phyloP scores from a whole-genome alignment of 1,284 basidiomycete species.

The Ceratobasidium sp. region DNA sequence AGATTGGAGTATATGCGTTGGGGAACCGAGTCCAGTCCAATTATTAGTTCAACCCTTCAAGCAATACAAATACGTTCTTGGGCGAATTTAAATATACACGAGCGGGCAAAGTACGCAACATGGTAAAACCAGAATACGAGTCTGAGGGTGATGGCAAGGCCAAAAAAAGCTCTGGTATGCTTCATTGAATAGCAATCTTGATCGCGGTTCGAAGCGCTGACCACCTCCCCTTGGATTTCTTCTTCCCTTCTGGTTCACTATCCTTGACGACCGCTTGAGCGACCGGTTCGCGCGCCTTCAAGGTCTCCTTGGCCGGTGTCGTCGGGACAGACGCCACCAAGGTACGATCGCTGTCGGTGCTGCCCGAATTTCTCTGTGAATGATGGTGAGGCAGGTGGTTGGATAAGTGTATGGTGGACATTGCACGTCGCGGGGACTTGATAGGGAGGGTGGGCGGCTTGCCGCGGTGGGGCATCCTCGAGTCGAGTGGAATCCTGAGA shows the following conservation, averaged over 20 bases:
- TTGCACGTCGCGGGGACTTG: conserved; percentile 19
- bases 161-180: background rate
- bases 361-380: conserved; percentile 21
- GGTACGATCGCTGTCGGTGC: conserved; percentile 23
- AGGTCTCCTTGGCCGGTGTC: background rate
- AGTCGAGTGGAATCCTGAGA: conserved; percentile 29
- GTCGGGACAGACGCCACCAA: conserved; percentile 14
- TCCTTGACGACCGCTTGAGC: background rate
- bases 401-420: conserved; percentile 29
- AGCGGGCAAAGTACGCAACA: background rate
- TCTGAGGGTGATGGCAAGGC: background rate
- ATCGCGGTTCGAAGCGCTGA: conserved; percentile 5
- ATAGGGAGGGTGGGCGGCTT: background rate
- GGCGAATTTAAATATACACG: background rate
- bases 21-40: background rate
- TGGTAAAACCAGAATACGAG: background rate
- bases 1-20: no score
- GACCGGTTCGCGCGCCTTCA: conserved; percentile 8
- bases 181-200: conserved; percentile 22
- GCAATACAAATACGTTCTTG: background rate
- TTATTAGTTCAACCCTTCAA: background rate
- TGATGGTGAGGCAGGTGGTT: background rate
- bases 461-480: conserved; percentile 7
- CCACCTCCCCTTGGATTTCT: conserved; percentile 28
- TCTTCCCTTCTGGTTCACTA: background rate